Evolutionary conservation across 441 rosid species (phyloP), one percentile per base, ranked within the genome.

Genomic region (Euphorbia schlechtendalii): DNA sequence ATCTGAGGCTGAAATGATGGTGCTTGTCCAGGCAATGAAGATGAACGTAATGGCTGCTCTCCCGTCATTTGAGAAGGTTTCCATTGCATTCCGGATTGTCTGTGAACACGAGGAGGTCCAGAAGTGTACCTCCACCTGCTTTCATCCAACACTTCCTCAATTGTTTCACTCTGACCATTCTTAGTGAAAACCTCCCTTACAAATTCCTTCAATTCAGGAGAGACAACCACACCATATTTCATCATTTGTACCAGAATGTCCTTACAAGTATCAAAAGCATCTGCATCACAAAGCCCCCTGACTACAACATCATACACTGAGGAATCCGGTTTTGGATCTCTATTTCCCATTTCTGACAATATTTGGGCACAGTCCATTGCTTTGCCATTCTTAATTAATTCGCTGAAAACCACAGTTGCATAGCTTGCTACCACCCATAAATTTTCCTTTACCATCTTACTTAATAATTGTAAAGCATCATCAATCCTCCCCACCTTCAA

Each of bases 301-400:
- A 87, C 82, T 68, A 94, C 96, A 59, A 82, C 83, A 76, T 84
- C 94, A 73, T 89, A 94, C 34, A 90, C 69, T 5, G 82, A 67
- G 45, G 85, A 77, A 65, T 91, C 97, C 12, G 98, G 98, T 76
- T 94, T 94, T 27, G 90, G 93, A 69, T 94, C 96, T 73, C 71
- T 87, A 76, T 84, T 89, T 22, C 96, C 89, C 98, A 94, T 94
- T 77, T 84, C 89, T 17, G 78, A 77, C 88, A 94, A 72, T 72
- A 89, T 80, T 63, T 69, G 75, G 0, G 83, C 86, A 56, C 84
- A 85, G 46, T 94, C 96, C 32, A 69, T 69, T 53, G 72, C 81
- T 83, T 86, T 88, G 21, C 99, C 90, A 68, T 80, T 85, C 71
- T 77, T 74, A 58, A 94, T 86, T 74, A 94, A 77, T 77, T 78